phyloP scores from a whole-genome alignment of 768 basidiomycete genomes.

The Pisolithus albus region DNA sequence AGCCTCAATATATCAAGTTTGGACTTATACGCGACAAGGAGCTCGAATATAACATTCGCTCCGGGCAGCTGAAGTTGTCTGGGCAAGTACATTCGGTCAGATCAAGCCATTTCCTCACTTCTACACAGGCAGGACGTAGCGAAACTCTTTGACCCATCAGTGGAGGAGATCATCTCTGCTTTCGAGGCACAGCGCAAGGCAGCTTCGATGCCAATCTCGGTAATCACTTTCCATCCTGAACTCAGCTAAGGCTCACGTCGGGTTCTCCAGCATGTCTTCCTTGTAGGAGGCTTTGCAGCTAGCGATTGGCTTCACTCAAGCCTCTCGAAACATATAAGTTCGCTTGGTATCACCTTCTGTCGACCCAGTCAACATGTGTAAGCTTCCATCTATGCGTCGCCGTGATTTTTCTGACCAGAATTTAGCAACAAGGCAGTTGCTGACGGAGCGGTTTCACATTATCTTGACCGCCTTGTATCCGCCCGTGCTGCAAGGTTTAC shows the following conservation, averaged over 20 bases:
- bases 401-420: background rate
- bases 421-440: constrained; percentile 43
- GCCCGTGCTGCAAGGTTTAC: constrained; percentile 36
- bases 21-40: constrained; percentile 40
- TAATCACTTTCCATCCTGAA: background rate
- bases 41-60: constrained; percentile 32
- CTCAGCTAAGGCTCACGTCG: no score
- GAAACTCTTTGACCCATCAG: constrained; percentile 37
- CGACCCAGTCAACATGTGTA: constrained; percentile 40
- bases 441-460: constrained; percentile 37
- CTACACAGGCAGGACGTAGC: constrained; percentile 28
- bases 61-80: constrained; percentile 40
- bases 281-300: constrained; percentile 47
- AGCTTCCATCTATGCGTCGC: constrained; percentile 16
- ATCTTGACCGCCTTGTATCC: constrained; percentile 39
- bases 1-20: constrained; percentile 42
- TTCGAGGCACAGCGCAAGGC: constrained; percentile 25
- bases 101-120: background rate
- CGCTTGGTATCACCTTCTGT: constrained; percentile 33
- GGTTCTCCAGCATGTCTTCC: constrained; percentile 28
- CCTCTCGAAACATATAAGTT: constrained; percentile 33
- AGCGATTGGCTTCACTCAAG: constrained; percentile 39
- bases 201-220: constrained; percentile 20
- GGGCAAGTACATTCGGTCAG: constrained; percentile 15
- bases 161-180: constrained; percentile 28